Evolutionary conservation across 2,329 filamentous ascomycete genomes (phyloP), one percentile per base, ranked within the genome.

Genomic region (Apiospora marii): DNA sequence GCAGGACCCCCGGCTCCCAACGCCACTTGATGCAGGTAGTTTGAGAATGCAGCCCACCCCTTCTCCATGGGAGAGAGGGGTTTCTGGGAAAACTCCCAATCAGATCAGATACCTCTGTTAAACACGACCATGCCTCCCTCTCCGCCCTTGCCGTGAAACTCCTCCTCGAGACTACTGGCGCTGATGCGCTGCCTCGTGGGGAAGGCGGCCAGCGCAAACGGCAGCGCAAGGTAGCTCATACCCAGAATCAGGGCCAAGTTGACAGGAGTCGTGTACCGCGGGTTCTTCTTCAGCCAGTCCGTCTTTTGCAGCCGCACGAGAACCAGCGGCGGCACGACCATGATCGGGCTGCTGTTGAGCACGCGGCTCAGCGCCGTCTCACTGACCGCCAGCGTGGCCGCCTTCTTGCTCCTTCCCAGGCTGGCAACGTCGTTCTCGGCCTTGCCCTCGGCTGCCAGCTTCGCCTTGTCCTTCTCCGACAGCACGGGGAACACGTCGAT

Each of bases 281-380:
- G 96, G 75, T 94, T 90, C 74, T 87, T 86, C 84, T 91, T 91
- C 78, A 98, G 84, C 94, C 94, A 98, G 73, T 92, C 88, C 70
- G 91, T 93, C 83, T 92, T 89, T 87, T 99, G 95, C 78, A 99
- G 86, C 76, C 91, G 88, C 70, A 98, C 93, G 71, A 99, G 88
- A 34, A 97, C 85, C 80, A 99, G 86, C 30, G 96, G 94, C 58
- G 96, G 96, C 67, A 99, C 87, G 19, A 97, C 95, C 96, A 99
- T 99, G 85, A 99, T 96, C 14, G 96, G 96, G 16, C 94, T 97
- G 74, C 94, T 93, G 83, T 98, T 99, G 78, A 98, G 87, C 73
- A 98, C 95, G 73, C 96, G 91, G 77, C 93, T 96, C 67, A 97
- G 86, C 2, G 96, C 96, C 68, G 96, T 99, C 87, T 99, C 96